Evolutionary conservation across 495 filamentous ascomycete genomes (phyloP).

Genomic region (Aspergillus asperescens): DNA sequence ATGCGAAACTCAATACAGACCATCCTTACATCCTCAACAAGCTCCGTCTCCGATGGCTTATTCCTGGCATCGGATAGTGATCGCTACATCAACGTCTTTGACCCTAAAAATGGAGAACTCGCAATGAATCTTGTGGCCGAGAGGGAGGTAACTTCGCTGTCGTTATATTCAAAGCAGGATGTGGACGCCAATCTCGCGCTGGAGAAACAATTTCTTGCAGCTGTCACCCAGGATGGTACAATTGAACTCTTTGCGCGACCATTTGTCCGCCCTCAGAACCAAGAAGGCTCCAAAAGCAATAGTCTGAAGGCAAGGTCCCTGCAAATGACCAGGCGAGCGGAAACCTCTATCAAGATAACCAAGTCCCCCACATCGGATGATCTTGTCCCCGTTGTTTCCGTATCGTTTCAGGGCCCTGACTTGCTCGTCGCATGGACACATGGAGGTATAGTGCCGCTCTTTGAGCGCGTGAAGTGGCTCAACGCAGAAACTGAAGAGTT

Average conservation of each 20-base stretch:
- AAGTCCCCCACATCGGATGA: constrained; percentile 41
- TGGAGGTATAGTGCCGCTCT: constrained; percentile 51
- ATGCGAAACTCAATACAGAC: constrained; percentile 51
- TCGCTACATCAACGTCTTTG: constrained; percentile 53
- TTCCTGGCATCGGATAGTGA: constrained; percentile 50
- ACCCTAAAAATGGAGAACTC: constrained; percentile 38
- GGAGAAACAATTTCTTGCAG: constrained; percentile 44
- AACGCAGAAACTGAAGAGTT: constrained; percentile 45
- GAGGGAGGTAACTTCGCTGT: constrained; percentile 42
- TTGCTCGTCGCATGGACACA: constrained; percentile 51
- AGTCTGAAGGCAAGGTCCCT: constrained; percentile 44
- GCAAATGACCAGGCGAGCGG: constrained; percentile 47
- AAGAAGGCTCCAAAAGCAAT: constrained; percentile 21
- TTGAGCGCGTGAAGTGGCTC: constrained; percentile 51
- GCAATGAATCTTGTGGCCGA: constrained; percentile 50
- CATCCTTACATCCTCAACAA: constrained; percentile 39
- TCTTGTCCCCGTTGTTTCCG: constrained; percentile 43
- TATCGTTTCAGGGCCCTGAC: constrained; percentile 44
- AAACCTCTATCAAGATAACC: constrained; percentile 45
- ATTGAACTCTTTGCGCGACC: constrained; percentile 55
- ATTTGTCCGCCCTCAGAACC: constrained; percentile 36
- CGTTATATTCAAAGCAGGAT: constrained; percentile 23
- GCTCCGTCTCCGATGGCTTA: constrained; percentile 28
- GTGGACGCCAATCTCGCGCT: constrained; percentile 11
- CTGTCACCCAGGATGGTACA: constrained; percentile 49